Conservation (phyloP, 2,329 filamentous ascomycete species). For the Trichothecium roseum region DNA sequence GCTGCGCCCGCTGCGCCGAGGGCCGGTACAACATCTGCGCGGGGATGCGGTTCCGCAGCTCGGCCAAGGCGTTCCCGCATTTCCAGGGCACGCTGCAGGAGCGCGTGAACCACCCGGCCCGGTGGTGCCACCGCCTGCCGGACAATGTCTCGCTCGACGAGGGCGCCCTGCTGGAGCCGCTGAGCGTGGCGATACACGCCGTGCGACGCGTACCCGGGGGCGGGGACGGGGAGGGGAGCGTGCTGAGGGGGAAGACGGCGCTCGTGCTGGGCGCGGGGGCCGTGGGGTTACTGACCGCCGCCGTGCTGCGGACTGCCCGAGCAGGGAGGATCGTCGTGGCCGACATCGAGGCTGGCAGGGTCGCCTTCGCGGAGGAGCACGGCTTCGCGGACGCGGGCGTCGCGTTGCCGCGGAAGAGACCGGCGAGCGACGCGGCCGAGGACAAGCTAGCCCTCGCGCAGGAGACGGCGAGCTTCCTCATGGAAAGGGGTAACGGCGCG, state of each 20-base stretch:
- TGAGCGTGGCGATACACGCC: slow-evolving; percentile 41
- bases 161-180: slow-evolving; percentile 39
- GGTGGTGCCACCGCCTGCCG: slow-evolving; percentile 28
- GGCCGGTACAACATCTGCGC: slow-evolving; percentile 55
- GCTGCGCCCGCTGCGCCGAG: slow-evolving; percentile 31
- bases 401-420: slow-evolving; percentile 8
- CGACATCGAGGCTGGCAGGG: slow-evolving; percentile 18
- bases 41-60: slow-evolving; percentile 45
- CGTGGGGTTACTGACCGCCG: slow-evolving; percentile 23
- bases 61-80: slow-evolving; percentile 45
- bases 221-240: no score
- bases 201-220: slow-evolving; percentile 14
- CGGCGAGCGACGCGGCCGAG: not conserved
- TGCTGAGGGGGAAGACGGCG: slow-evolving; percentile 6
- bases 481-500: not conserved
- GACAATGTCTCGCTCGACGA: slow-evolving; percentile 35
- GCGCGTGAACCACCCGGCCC: slow-evolving; percentile 42
- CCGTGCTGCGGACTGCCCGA: slow-evolving; percentile 21
- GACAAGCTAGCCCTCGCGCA: not conserved
- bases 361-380: slow-evolving; percentile 23
- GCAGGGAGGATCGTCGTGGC: slow-evolving; percentile 7
- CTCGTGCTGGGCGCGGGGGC: slow-evolving; percentile 27
- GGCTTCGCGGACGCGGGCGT: slow-evolving; percentile 17
- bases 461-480: not conserved
- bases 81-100: slow-evolving; percentile 49